Conservation (phyloP, 176 grass and related monocot species). For the Luzula sylvatica region DNA sequence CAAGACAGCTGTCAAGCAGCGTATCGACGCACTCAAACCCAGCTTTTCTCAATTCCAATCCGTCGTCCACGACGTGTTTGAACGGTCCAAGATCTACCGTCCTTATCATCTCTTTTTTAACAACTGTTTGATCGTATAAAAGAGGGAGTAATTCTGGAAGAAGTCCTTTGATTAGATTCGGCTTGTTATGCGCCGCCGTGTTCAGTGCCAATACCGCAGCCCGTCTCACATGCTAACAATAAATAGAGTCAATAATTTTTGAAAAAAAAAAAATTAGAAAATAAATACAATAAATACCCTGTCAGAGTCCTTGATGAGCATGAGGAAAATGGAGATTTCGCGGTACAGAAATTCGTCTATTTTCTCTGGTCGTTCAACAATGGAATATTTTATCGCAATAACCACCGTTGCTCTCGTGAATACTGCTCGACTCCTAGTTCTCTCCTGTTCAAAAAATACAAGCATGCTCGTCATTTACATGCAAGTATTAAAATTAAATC, state of each 20-base stretch:
- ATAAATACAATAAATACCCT: slow-evolving; percentile 34
- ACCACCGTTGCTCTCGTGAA: slow-evolving; percentile 85
- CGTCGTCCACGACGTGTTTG: slow-evolving; percentile 88
- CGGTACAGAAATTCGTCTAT: slow-evolving; percentile 74
- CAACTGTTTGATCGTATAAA: slow-evolving; percentile 82
- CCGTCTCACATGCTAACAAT: slow-evolving; percentile 76
- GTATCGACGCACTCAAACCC: slow-evolving; percentile 93
- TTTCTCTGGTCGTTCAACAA: slow-evolving; percentile 83
- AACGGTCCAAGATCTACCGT: slow-evolving; percentile 91
- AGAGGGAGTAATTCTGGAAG: slow-evolving; percentile 79
- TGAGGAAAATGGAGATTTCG: slow-evolving; percentile 69
- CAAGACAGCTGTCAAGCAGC: slow-evolving; percentile 79
- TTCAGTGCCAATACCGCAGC: slow-evolving; percentile 76
- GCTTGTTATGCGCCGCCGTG: slow-evolving; percentile 91
- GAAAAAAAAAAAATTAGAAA: background rate
- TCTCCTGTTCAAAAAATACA: slow-evolving; percentile 37
- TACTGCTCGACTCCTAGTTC: slow-evolving; percentile 50
- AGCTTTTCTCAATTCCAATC: slow-evolving; percentile 85
- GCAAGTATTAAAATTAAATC: background rate
- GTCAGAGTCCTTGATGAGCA: slow-evolving; percentile 78
- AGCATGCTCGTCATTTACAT: background rate
- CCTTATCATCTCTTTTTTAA: slow-evolving; percentile 85
- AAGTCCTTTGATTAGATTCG: slow-evolving; percentile 79
- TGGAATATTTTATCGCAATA: slow-evolving; percentile 88
- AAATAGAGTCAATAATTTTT: background rate